Evolutionary conservation across 495 filamentous ascomycete species (phyloP), one percentile per base, ranked within the genome.

Genomic region (Sabuloglossum arenarium): DNA sequence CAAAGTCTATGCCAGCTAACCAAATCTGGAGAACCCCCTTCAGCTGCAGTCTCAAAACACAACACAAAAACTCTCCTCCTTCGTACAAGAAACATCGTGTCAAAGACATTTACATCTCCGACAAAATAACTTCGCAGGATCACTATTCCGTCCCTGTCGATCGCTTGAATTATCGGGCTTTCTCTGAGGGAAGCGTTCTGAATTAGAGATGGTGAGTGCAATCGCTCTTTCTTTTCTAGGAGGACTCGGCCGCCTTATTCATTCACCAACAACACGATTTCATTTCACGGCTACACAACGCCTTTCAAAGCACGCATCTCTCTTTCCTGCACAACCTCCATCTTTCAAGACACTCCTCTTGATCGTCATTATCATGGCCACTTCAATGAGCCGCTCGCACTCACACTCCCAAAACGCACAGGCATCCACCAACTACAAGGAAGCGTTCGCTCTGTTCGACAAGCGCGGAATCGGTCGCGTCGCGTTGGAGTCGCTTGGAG

Each of bases 371-470:
- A 21, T 21, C 16, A 43, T 43, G 39, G 16, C 39, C 3, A 21
- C 39, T n/a, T 23, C n/a, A 4, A 43, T 43, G 39, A 21, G 16
- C 16, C 3, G 39, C 19, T 43, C 39, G 1, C 39, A 43, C 39
- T 43, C 39, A 43, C 39, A 43, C 39, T 37, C 34, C 16, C 16
- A 43, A 19, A 43, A 43, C 19, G 19, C 10, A 45, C 80, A 94
- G 89, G 87, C 90, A 73, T 89, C 86, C 55, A 97, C 91, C 68
- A 97, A 98, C 80, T 98, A 97, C 86, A 96, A 96, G 76, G 91
- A 98, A 82, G 91, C 91, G 59, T 98, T 98, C 75, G 86, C 88
- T 53, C 86, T 98, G 65, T 98, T 96, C 76, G 91, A 98, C 74
- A 95, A 94, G 78, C 88, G 91, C 64, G 91, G 93, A 64, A 90